Evolutionary conservation across 352 stramenopile genomes (phyloP).

Genomic region (Pythium aquatile): DNA sequence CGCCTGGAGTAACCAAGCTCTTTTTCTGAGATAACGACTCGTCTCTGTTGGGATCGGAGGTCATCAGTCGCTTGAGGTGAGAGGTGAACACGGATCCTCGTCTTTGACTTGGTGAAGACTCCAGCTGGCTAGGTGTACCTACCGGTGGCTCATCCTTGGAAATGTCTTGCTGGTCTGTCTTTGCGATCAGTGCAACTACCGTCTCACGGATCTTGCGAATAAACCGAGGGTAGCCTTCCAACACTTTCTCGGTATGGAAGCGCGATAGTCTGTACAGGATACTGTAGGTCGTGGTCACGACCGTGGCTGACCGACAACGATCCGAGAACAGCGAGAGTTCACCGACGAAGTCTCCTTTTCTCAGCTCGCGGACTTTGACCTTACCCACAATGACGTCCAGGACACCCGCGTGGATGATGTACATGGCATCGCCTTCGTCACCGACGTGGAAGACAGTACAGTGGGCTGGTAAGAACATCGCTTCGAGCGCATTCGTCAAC

Average conservation of each 20-base stretch:
- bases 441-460: slow-evolving; percentile 36
- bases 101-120: not conserved
- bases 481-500: slow-evolving; percentile 44
- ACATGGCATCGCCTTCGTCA: slow-evolving; percentile 51
- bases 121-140: not conserved
- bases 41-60: not conserved
- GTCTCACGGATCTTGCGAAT: slow-evolving; percentile 33
- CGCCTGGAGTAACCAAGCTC: slow-evolving; percentile 5
- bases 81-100: slow-evolving; percentile 17
- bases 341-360: slow-evolving; percentile 35
- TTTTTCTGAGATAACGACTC: not conserved
- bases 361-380: slow-evolving; percentile 33
- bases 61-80: slow-evolving; percentile 18
- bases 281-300: slow-evolving; percentile 67
- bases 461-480: slow-evolving; percentile 41
- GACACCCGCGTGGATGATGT: slow-evolving; percentile 43
- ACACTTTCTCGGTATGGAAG: slow-evolving; percentile 59
- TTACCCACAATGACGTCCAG: slow-evolving; percentile 39
- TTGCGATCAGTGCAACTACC: slow-evolving; percentile 28
- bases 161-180: slow-evolving; percentile 16
- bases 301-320: slow-evolving; percentile 50
- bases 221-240: slow-evolving; percentile 54
- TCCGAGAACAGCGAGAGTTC: slow-evolving; percentile 68
- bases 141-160: not conserved
- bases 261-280: slow-evolving; percentile 70